Evolutionary conservation across 192 early-diverging fungal species (phyloP).

Genomic region (Backusella morwellensis): DNA sequence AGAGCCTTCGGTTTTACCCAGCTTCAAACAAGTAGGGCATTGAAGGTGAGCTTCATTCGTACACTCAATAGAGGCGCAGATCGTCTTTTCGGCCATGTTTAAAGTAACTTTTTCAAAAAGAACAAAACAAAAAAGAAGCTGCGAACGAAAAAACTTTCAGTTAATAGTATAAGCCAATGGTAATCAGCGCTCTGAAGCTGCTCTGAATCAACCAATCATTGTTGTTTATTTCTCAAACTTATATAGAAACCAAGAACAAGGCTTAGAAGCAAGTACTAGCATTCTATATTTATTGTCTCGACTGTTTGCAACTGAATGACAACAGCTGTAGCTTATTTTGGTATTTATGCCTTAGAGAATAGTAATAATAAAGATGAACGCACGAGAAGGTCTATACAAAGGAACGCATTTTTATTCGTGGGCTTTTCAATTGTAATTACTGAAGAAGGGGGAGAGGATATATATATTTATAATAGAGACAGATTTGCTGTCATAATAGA

Average conservation of each 20-base stretch:
- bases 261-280: background rate
- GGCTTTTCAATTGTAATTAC: background rate
- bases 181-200: background rate
- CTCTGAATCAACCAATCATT: background rate
- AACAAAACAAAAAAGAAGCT: background rate
- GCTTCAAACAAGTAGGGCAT: conserved; percentile 77
- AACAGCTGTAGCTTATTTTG: no score
- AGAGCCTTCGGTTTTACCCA: conserved; percentile 47
- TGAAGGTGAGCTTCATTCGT: conserved; percentile 64
- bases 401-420: background rate
- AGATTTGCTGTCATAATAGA: background rate
- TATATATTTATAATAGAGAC: background rate
- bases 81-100: background rate
- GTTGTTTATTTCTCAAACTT: background rate
- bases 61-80: conserved; percentile 55
- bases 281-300: no score
- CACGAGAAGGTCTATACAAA: background rate
- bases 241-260: background rate
- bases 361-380: background rate
- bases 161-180: background rate
- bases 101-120: background rate
- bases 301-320: no score
- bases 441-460: background rate
- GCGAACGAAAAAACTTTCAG: background rate
- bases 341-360: no score